Conservation (phyloP, 2,329 filamentous ascomycete genomes). For the Penicillium sp. region DNA sequence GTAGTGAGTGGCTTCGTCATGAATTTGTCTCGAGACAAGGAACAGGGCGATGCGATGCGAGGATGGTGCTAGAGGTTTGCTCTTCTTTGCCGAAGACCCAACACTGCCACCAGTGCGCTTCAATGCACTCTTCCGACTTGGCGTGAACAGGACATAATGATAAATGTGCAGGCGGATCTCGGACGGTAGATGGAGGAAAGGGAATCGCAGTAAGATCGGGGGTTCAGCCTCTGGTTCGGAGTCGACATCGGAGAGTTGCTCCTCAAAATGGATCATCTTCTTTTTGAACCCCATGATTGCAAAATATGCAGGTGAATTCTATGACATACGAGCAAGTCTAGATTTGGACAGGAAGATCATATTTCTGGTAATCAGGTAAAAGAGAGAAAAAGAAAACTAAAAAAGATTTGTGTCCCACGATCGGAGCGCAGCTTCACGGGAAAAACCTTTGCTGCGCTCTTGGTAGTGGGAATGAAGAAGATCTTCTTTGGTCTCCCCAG, state of each 20-base stretch:
- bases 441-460: constrained; percentile 50
- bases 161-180: constrained; percentile 55
- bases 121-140: constrained; percentile 28
- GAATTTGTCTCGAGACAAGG: constrained; percentile 44
- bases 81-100: constrained; percentile 39
- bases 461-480: constrained; percentile 46
- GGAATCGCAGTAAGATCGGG: constrained; percentile 40
- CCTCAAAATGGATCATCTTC: constrained; percentile 18
- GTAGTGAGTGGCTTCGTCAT: constrained; percentile 52
- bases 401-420: constrained; percentile 46
- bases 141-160: constrained; percentile 45
- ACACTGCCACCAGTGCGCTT: constrained; percentile 36
- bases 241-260: constrained; percentile 14
- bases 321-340: constrained; percentile 22
- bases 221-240: constrained; percentile 23
- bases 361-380: constrained; percentile 20
- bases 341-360: constrained; percentile 16
- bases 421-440: constrained; percentile 51
- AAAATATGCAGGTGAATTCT: constrained; percentile 21
- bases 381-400: constrained; percentile 10
- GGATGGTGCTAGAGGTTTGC: constrained; percentile 34
- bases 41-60: constrained; percentile 43
- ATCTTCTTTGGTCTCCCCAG: constrained; percentile 50
- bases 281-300: constrained; percentile 21
- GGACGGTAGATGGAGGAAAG: constrained; percentile 54